Base-by-base conservation (phyloP, 768 basidiomycete genomes). In the Suillus decipiens region DNA sequence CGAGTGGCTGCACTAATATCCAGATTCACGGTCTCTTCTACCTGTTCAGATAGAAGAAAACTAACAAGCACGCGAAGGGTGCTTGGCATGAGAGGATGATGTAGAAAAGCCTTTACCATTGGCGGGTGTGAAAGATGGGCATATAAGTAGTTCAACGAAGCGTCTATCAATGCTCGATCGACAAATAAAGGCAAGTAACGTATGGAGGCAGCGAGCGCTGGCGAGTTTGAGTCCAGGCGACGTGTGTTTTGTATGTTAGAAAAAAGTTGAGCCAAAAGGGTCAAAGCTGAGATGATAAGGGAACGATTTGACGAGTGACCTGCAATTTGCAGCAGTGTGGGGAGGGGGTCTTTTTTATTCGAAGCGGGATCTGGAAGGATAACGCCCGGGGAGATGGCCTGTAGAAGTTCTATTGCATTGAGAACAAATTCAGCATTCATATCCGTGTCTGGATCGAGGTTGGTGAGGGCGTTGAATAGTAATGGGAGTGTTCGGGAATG, bases 61-160 rank as follows among this genome's bases (percentile, higher is more conserved):
- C 82, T 86, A 8, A 87, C 86, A 17, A 92, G 82, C 1, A 95
- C 72, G 65, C 83, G 86, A 54, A 93, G 77, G 10, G 89, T 86
- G 45, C 82, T 84, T 4, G 88, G 83, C 86, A 94, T 88, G 57
- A 86, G 82, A 1, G 84, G 79, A 70, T 88, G 87, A 19, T 89
- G 80, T 50, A 95, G 76, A 70, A 95, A 93, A 7, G 88, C 86
- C 68, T 90, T 89, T 22, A 89, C 87, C 84, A 91, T 88, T 8
- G 87, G 77, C 9, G 87, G 84, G 70, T 90, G 82, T 5, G 91
- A 89, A 24, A 94, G 78, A 72, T 93, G 90, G 8, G 84, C 78
- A 70, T 92, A 92, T 15, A 95, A 71, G 70, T 87, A 92, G 73
- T 89, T 91, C 51, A 94, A 71, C 59, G 84, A 87, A 7, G 88